Evolutionary conservation across 768 basidiomycete species (phyloP), one percentile per base, ranked within the genome.

Genomic region (Russula emetica): DNA sequence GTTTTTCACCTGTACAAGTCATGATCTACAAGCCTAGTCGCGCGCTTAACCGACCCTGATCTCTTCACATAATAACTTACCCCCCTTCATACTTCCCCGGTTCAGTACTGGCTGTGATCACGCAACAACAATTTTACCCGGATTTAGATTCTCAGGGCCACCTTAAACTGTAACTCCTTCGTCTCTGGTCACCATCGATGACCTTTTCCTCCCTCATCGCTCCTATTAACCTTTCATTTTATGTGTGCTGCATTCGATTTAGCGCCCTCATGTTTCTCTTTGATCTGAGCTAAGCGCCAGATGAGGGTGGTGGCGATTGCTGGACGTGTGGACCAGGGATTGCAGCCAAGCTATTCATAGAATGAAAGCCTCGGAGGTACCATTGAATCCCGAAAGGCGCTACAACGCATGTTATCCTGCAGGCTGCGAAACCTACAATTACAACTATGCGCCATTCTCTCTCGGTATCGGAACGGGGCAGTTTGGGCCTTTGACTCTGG

Each of bases 331-430:
- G 32, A n/a, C 22, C 16, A 47, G 42, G 51, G 6, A 58, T 14
- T 11, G 24, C 26, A 9, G 6, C 54, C 38, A 52, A 53, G n/a
- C 24, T 36, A 6, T 47, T 47, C 57, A n/a, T 60, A 11, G 44
- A 54, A 64, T 30, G 58, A 45, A 24, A 20, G 42, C 10, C 45
- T 47, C 51, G 26, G 52, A 18, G 30, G 28, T 55, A 30, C 20
- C 24, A 49, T 32, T 53, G 52, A 28, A 52, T 22, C 32, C 45
- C 52, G 47, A 52, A 52, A 58, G 58, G 47, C 38, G 26, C 58
- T 34, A 32, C 36, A 36, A 64, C 59, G 26, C 63, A 64, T 64
- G 63, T 47, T 36, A 22, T 34, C 63, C 63, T 61, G 63, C 63
- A 64, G 63, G 63, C 20, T 14, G 10, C 18, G 10, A 22, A 58